These are phyloP conservation scores for Ustilago hordei DNA, from an alignment of 1,284 basidiomycete species.

Conservation along the genomic window DNA sequence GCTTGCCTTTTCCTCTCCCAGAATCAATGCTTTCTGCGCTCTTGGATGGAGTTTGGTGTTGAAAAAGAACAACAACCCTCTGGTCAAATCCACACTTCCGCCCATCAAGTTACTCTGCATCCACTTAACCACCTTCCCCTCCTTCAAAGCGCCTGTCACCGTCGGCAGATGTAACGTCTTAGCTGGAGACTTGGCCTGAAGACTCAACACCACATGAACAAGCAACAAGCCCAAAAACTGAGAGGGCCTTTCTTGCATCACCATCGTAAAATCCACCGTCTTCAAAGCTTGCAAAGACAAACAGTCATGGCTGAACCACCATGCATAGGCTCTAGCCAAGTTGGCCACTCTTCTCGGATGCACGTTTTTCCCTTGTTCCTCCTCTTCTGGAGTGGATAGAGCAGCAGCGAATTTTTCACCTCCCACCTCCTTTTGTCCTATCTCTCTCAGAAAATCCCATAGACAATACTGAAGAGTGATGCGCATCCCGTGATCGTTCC, in stretches of 20 bases:
- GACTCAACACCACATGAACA: constrained; percentile 53
- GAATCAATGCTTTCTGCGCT: constrained; percentile 28
- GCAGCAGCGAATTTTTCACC: constrained; percentile 79
- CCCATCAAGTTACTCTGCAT: constrained; percentile 44
- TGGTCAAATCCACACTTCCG: constrained; percentile 49
- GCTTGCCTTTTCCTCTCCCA: constrained; percentile 27
- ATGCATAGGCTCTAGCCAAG: constrained; percentile 81
- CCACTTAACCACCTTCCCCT: constrained; percentile 14
- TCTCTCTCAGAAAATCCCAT: constrained; percentile 94
- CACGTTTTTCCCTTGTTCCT: constrained; percentile 1
- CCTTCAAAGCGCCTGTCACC: constrained; percentile 10
- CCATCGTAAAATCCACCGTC: constrained; percentile 58
- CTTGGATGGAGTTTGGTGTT: constrained; percentile 28
- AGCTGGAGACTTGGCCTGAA: constrained; percentile 42
- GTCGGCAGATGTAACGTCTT: constrained; percentile 41
- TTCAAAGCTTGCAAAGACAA: constrained; percentile 78
- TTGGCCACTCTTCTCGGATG: constrained; percentile 74
- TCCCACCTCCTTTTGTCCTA: constrained; percentile 86
- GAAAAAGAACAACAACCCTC: constrained; percentile 61
- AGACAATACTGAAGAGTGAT: constrained; percentile 95
- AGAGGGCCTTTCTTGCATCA: constrained; percentile 30
- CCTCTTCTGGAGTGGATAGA: constrained; percentile 71
- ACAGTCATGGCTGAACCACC: constrained; percentile 83
- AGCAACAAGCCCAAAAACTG: constrained; percentile 59
- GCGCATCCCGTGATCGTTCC: constrained; percentile 76